Conservation (phyloP, 306 rosid species). For the Lathyrus aphaca region DNA sequence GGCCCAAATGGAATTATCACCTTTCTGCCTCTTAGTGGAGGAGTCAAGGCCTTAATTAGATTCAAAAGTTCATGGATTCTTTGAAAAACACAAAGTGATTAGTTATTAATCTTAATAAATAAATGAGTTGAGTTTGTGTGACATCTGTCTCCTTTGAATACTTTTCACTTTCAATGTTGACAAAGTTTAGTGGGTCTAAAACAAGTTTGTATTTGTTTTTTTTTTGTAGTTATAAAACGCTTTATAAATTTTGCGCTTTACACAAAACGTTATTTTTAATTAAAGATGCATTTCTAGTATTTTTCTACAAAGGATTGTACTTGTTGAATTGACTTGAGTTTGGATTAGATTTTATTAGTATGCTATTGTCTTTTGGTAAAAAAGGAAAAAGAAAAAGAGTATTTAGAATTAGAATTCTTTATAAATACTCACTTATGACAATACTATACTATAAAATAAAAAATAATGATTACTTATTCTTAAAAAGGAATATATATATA, state of each 20-base stretch:
- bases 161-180: slow-evolving; percentile 13
- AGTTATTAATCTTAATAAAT: slow-evolving; percentile 35
- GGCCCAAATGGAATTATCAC: slow-evolving; percentile 52
- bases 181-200: slow-evolving; percentile 35
- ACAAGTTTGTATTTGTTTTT: slow-evolving; percentile 21
- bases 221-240: too few species aligned
- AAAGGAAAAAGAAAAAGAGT: too few species aligned
- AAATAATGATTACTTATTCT: too few species aligned
- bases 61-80: slow-evolving; percentile 55
- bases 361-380: too few species aligned
- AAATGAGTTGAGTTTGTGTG: slow-evolving; percentile 31
- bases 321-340: too few species aligned
- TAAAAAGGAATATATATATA: too few species aligned
- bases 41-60: slow-evolving; percentile 63
- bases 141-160: slow-evolving; percentile 41
- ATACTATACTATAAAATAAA: too few species aligned
- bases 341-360: too few species aligned
- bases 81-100: slow-evolving; percentile 41
- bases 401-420: too few species aligned
- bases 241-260: neutral
- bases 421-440: too few species aligned
- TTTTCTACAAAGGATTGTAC: too few species aligned
- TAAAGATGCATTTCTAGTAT: neutral
- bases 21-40: slow-evolving; percentile 68
- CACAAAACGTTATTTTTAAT: neutral